Evolutionary conservation across 2,329 filamentous ascomycete genomes (phyloP).

Genomic region (Incumbomyces delicatus): DNA sequence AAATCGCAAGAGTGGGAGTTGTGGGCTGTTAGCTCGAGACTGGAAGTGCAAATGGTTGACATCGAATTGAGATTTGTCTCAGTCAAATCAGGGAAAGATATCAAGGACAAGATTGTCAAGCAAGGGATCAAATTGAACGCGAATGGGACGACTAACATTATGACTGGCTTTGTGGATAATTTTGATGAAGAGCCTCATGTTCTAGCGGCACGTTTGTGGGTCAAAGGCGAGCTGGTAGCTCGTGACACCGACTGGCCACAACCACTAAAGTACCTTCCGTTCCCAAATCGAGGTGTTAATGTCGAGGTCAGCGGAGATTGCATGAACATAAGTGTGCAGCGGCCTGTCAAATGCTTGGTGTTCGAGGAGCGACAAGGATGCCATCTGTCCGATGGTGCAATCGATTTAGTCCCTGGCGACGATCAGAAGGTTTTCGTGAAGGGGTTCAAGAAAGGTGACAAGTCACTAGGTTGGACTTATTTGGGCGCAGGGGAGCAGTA

Average conservation of each 20-base stretch:
- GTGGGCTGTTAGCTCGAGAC: slow-evolving; percentile 47
- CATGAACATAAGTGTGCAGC: slow-evolving; percentile 38
- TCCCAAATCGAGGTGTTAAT: slow-evolving; percentile 41
- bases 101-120: slow-evolving; percentile 41
- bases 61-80: slow-evolving; percentile 43
- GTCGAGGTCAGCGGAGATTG: slow-evolving; percentile 27
- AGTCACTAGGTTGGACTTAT: slow-evolving; percentile 20
- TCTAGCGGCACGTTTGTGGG: slow-evolving; percentile 43
- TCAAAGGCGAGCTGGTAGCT: slow-evolving; percentile 41
- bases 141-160: slow-evolving; percentile 47
- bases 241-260: slow-evolving; percentile 53
- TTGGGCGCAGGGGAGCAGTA: slow-evolving; percentile 21
- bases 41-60: slow-evolving; percentile 24
- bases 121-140: slow-evolving; percentile 38
- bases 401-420: slow-evolving; percentile 51
- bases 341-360: slow-evolving; percentile 51
- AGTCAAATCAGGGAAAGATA: slow-evolving; percentile 44
- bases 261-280: slow-evolving; percentile 49
- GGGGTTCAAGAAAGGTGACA: slow-evolving; percentile 19
- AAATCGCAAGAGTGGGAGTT: slow-evolving; percentile 45
- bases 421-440: slow-evolving; percentile 33
- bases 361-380: slow-evolving; percentile 50
- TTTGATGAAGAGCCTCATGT: slow-evolving; percentile 44
- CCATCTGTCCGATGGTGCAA: slow-evolving; percentile 45
- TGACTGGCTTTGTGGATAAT: slow-evolving; percentile 41